Conservation (phyloP, 2,329 filamentous ascomycete species). For the Fusarium anguioides region DNA sequence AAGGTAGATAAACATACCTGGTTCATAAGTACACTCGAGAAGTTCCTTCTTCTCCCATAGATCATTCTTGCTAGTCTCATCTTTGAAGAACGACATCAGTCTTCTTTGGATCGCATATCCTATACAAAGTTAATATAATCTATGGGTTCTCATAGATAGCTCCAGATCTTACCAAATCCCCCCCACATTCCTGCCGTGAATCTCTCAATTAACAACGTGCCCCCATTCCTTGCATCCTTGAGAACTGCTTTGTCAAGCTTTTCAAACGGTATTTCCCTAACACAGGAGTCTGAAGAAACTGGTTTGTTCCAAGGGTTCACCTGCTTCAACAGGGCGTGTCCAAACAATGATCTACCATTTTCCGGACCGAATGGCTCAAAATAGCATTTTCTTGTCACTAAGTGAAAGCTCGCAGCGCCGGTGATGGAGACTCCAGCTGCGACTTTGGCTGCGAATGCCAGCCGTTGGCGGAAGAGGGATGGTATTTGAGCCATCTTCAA, state of each 20-base stretch:
- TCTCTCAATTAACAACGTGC: constrained; percentile 29
- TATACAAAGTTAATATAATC: fast-evolving
- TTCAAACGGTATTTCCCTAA: constrained; percentile 21
- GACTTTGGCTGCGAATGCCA: neutral
- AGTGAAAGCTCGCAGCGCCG: constrained; percentile 16
- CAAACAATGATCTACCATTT: constrained; percentile 12
- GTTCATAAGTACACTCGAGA: constrained; percentile 27
- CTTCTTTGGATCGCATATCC: constrained; percentile 28
- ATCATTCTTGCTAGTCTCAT: constrained; percentile 17
- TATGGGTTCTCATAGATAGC: fast-evolving
- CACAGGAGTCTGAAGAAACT: constrained; percentile 30
- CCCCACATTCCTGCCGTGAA: constrained; percentile 37
- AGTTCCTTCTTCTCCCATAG: constrained; percentile 36
- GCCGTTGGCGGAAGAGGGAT: neutral
- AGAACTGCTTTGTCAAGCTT: constrained; percentile 12
- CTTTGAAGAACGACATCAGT: constrained; percentile 17
- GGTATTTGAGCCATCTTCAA: neutral
- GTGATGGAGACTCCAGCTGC: constrained; percentile 2
- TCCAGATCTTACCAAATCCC: constrained; percentile 18
- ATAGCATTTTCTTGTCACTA: constrained; percentile 33
- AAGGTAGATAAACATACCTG: neutral
- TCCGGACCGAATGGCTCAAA: constrained; percentile 36
- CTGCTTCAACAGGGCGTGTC: constrained; percentile 22
- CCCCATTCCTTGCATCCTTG: constrained; percentile 28
- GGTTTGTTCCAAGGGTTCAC: constrained; percentile 40